phyloP scores from a whole-genome alignment of 805 yeast species.

The Schwanniomyces sp. region DNA sequence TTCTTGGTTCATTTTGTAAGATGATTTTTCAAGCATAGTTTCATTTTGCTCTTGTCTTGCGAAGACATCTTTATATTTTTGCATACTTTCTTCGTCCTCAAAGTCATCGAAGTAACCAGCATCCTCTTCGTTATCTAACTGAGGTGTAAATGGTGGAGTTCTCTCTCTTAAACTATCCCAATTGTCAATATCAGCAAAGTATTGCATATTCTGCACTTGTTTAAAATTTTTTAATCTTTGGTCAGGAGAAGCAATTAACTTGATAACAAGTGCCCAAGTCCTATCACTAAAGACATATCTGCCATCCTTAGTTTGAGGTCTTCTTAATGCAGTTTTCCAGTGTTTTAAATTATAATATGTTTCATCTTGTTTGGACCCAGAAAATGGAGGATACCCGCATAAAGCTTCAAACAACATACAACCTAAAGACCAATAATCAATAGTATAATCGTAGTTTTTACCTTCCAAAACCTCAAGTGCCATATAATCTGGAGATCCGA shows the following conservation, averaged over 20 bases:
- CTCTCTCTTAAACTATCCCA: conserved; percentile 69
- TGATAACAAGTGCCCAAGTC: conserved; percentile 86
- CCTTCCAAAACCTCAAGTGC: conserved; percentile 97
- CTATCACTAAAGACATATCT: conserved; percentile 91
- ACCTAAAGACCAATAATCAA: conserved; percentile 98
- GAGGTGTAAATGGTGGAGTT: conserved; percentile 95
- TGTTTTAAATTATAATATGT: conserved; percentile 90
- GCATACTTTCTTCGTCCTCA: conserved; percentile 95
- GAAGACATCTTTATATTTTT: conserved; percentile 94
- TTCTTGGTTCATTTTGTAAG: conserved; percentile 43
- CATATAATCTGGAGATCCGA: conserved; percentile 99
- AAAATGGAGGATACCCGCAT: conserved; percentile 96
- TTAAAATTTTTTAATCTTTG: conserved; percentile 74
- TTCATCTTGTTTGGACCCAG: conserved; percentile 91
- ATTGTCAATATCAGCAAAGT: conserved; percentile 74
- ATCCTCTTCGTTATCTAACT: conserved; percentile 93
- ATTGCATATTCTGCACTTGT: conserved; percentile 76
- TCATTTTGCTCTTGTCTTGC: conserved; percentile 88
- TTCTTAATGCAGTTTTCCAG: conserved; percentile 83
- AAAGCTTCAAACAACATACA: conserved; percentile 95
- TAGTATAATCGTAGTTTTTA: conserved; percentile 88
- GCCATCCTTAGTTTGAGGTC: conserved; percentile 92
- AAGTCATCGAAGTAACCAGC: conserved; percentile 99
- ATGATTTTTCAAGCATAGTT: conserved; percentile 65
- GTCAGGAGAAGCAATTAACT: conserved; percentile 77